phyloP scores from a whole-genome alignment of 129 eudicot species.

The Apium graveolens region DNA sequence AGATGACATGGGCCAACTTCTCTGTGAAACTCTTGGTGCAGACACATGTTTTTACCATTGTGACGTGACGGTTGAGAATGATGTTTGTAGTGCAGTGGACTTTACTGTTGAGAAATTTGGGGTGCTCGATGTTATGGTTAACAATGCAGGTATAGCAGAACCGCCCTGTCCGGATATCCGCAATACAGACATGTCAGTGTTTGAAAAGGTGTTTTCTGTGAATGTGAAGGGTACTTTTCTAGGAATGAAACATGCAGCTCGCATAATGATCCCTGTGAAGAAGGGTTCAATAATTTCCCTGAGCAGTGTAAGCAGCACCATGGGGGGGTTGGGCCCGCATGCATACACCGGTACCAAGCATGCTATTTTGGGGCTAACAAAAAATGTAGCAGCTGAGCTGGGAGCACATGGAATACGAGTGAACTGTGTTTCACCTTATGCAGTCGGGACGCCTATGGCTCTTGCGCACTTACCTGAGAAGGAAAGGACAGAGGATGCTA shows the following conservation, averaged over 20 bases:
- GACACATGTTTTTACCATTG: slow-evolving; percentile 51
- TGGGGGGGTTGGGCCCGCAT: slow-evolving; percentile 76
- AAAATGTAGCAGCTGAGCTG: slow-evolving; percentile 81
- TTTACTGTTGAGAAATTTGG: slow-evolving; percentile 52
- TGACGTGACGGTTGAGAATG: slow-evolving; percentile 59
- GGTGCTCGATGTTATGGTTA: slow-evolving; percentile 74
- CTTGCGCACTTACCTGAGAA: slow-evolving; percentile 63
- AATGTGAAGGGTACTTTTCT: slow-evolving; percentile 78
- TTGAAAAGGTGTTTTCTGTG: slow-evolving; percentile 56
- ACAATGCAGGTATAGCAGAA: slow-evolving; percentile 70
- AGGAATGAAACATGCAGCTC: slow-evolving; percentile 95
- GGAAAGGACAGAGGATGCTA: slow-evolving; percentile 54
- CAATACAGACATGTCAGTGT: slow-evolving; percentile 38
- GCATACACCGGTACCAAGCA: slow-evolving; percentile 78
- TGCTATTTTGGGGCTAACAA: slow-evolving; percentile 76
- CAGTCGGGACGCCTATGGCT: slow-evolving; percentile 62
- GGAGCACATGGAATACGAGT: slow-evolving; percentile 78
- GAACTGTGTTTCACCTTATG: slow-evolving; percentile 85
- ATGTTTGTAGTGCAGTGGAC: slow-evolving; percentile 61
- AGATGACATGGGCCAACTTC: slow-evolving; percentile 51
- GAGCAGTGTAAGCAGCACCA: slow-evolving; percentile 45
- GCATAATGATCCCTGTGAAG: slow-evolving; percentile 71
- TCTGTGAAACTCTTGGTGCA: slow-evolving; percentile 39
- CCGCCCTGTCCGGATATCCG: slow-evolving; percentile 81
- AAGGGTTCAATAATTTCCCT: slow-evolving; percentile 64